Evolutionary conservation across 140 eudicot genomes (phyloP).

Genomic region (Cichorium intybus): DNA sequence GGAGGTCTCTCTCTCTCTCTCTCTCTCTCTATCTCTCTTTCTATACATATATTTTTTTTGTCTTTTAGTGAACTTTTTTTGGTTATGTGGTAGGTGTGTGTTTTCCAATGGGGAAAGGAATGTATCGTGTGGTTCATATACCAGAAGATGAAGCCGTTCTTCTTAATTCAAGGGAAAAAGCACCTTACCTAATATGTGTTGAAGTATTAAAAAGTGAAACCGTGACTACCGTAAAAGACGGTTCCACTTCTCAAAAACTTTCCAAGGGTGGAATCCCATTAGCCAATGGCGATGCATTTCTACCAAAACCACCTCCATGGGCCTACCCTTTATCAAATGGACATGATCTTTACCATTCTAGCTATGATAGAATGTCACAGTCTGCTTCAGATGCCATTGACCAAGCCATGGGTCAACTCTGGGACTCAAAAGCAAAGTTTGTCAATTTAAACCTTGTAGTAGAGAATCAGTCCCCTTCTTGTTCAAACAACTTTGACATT

Average conservation of each 20-base stretch:
- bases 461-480: slow-evolving; percentile 45
- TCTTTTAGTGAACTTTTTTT: slow-evolving; percentile 1
- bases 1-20: slow-evolving; percentile 72
- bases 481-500: slow-evolving; percentile 28
- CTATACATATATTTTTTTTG: slow-evolving; percentile 1
- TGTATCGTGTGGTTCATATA: slow-evolving; percentile 92
- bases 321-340: slow-evolving; percentile 87
- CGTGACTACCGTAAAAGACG: slow-evolving; percentile 65
- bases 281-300: slow-evolving; percentile 92
- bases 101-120: slow-evolving; percentile 96
- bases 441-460: slow-evolving; percentile 76
- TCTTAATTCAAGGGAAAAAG: slow-evolving; percentile 94
- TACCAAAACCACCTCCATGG: slow-evolving; percentile 99
- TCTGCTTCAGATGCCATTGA: slow-evolving; percentile 97
- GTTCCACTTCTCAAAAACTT: slow-evolving; percentile 65
- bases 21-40: slow-evolving; percentile 3
- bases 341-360: slow-evolving; percentile 63
- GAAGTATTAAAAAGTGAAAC: slow-evolving; percentile 89
- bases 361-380: slow-evolving; percentile 88
- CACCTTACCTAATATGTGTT: slow-evolving; percentile 91
- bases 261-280: slow-evolving; percentile 94
- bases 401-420: slow-evolving; percentile 89
- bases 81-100: slow-evolving; percentile 60
- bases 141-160: slow-evolving; percentile 99
- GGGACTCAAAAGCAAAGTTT: slow-evolving; percentile 96